Evolutionary conservation across 1,139 yeast genomes (phyloP).

Genomic region (Diutina sp.): DNA sequence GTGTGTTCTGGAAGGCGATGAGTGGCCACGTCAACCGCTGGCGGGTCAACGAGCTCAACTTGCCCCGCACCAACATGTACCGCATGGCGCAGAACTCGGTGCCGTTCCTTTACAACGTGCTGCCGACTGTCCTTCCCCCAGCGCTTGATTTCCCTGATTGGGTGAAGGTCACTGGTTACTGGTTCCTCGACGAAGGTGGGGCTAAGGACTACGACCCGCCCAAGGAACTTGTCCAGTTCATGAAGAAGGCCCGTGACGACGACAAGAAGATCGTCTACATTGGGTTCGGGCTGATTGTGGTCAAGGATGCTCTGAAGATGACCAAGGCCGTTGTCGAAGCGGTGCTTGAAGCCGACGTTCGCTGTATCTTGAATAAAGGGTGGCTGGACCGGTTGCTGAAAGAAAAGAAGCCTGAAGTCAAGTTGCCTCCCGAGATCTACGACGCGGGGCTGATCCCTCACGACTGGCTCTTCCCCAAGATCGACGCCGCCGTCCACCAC

Average conservation of each 20-base stretch:
- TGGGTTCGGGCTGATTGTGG: slow-evolving; percentile 95
- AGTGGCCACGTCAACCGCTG: slow-evolving; percentile 81
- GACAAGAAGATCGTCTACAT: slow-evolving; percentile 69
- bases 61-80: slow-evolving; percentile 60
- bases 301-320: slow-evolving; percentile 63
- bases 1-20: slow-evolving; percentile 87
- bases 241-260: slow-evolving; percentile 46
- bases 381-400: slow-evolving; percentile 67
- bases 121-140: slow-evolving; percentile 83
- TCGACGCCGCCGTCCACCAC: slow-evolving; percentile 94
- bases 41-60: slow-evolving; percentile 55
- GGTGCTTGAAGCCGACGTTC: slow-evolving; percentile 63
- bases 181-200: slow-evolving; percentile 75
- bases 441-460: slow-evolving; percentile 73
- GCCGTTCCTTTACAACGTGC: slow-evolving; percentile 81
- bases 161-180: slow-evolving; percentile 90
- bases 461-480: slow-evolving; percentile 82
- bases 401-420: slow-evolving; percentile 31
- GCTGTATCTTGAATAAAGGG: slow-evolving; percentile 84
- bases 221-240: slow-evolving; percentile 41
- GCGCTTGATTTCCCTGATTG: slow-evolving; percentile 90
- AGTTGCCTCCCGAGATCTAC: slow-evolving; percentile 57
- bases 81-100: slow-evolving; percentile 63
- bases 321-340: slow-evolving; percentile 73
- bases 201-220: slow-evolving; percentile 54